Percentiles rank a stretch among this genome's conserved stretches.
These are phyloP conservation scores for Cladosporium phlei DNA, from an alignment of 2,329 filamentous ascomycete genomes.

Conservation along the genomic window DNA sequence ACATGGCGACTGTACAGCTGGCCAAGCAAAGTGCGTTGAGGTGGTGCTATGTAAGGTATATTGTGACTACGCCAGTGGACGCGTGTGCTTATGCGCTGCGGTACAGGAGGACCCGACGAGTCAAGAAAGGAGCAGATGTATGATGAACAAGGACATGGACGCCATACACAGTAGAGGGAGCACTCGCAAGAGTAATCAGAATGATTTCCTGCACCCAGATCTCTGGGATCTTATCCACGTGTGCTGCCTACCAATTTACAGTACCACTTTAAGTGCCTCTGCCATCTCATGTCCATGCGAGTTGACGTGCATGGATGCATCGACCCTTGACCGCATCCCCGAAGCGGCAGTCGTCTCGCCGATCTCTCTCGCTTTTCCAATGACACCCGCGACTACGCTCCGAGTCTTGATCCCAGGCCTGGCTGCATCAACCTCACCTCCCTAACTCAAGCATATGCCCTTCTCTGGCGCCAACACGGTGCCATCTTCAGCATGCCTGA, in stretches of 20 bases:
- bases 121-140: too few species aligned
- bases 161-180: too few species aligned
- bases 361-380: conserved; percentile 12
- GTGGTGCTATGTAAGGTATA: neutral
- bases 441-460: conserved; percentile 15
- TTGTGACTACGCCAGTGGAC: neutral
- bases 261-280: too few species aligned
- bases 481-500: conserved; percentile 18
- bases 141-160: neutral
- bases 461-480: conserved; percentile 15
- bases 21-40: neutral
- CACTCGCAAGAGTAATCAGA: too few species aligned
- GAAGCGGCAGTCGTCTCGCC: conserved; percentile 2
- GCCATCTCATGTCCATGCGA: too few species aligned
- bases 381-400: neutral
- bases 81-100: conserved; percentile 11
- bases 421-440: neutral
- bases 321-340: neutral
- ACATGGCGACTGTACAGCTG: conserved; percentile 36
- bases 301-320: conserved; percentile 8
- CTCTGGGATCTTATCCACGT: too few species aligned
- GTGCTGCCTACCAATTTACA: too few species aligned
- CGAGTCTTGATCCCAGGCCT: neutral
- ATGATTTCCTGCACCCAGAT: too few species aligned
- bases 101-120: neutral